Percentiles rank a stretch among this genome's conserved stretches.
phyloP scores from a whole-genome alignment of 352 stramenopile species.

The Blastocystis hominis region DNA sequence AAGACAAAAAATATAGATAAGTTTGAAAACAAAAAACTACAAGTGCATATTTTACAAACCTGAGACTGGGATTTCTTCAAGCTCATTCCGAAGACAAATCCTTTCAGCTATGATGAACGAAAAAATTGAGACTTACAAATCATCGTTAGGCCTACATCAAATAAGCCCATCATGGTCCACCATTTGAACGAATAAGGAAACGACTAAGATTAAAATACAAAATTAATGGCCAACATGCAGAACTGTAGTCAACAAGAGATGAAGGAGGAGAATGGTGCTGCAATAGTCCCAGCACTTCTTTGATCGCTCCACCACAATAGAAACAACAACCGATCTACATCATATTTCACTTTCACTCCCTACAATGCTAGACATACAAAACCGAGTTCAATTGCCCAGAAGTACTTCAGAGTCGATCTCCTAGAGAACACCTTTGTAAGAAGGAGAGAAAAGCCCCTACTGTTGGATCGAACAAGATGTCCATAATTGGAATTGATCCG shows the following conservation, averaged over 20 bases:
- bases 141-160: not conserved
- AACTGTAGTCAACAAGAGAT: slow-evolving; percentile 6
- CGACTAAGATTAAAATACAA: not conserved
- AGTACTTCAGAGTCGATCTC: not conserved
- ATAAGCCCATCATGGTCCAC: slow-evolving; percentile 1
- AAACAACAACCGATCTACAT: slow-evolving; percentile 13
- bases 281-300: slow-evolving; percentile 56
- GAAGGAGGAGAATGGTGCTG: slow-evolving; percentile 15
- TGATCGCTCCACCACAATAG: slow-evolving; percentile 8
- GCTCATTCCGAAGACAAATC: not conserved
- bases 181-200: not conserved
- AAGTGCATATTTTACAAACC: slow-evolving; percentile 6
- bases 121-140: not conserved
- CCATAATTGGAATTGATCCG: slow-evolving; percentile 28
- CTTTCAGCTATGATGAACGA: not conserved
- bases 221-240: not conserved
- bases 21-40: not conserved
- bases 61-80: slow-evolving; percentile 26
- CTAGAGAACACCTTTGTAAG: not conserved
- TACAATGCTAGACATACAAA: slow-evolving; percentile 1
- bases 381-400: not conserved
- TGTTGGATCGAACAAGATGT: slow-evolving; percentile 16
- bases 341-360: not conserved
- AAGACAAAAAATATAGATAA: not conserved
- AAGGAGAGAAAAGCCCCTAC: not conserved